Conservation (phyloP, 2,329 filamentous ascomycete genomes). For the Colletotrichum lini region DNA sequence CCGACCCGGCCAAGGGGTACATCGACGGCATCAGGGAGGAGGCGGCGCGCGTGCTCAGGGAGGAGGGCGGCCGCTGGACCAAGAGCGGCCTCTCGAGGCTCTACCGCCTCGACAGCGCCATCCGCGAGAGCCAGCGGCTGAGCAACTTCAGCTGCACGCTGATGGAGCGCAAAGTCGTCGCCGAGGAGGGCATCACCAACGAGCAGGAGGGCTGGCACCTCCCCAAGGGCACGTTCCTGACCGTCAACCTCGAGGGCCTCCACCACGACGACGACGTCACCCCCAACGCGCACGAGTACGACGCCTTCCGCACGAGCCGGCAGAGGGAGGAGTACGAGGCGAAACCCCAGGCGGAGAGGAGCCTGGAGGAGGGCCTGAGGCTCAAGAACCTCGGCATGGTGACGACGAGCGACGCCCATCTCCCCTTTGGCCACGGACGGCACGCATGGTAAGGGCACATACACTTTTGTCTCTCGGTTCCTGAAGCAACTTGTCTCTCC, state of each 20-base stretch:
- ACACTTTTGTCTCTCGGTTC: not conserved
- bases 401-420: slow-evolving; percentile 64
- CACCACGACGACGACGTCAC: slow-evolving; percentile 64
- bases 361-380: slow-evolving; percentile 50
- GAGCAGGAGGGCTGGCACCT: slow-evolving; percentile 60
- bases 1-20: slow-evolving; percentile 52
- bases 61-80: slow-evolving; percentile 60
- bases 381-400: slow-evolving; percentile 65
- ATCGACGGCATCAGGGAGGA: slow-evolving; percentile 61
- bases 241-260: slow-evolving; percentile 59
- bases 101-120: slow-evolving; percentile 64
- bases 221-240: slow-evolving; percentile 60
- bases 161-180: slow-evolving; percentile 62
- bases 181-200: slow-evolving; percentile 54
- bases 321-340: slow-evolving; percentile 56
- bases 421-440: slow-evolving; percentile 71
- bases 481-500: not conserved
- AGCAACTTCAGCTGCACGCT: slow-evolving; percentile 63
- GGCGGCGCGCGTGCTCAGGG: slow-evolving; percentile 50
- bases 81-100: slow-evolving; percentile 60
- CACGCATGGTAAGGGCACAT: slow-evolving; percentile 59
- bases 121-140: slow-evolving; percentile 67
- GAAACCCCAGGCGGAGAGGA: slow-evolving; percentile 48
- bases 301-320: slow-evolving; percentile 65
- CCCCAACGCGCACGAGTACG: slow-evolving; percentile 58